Base-by-base conservation (phyloP, 176 grass and related monocot species). In the Rhynchospora breviuscula region DNA sequence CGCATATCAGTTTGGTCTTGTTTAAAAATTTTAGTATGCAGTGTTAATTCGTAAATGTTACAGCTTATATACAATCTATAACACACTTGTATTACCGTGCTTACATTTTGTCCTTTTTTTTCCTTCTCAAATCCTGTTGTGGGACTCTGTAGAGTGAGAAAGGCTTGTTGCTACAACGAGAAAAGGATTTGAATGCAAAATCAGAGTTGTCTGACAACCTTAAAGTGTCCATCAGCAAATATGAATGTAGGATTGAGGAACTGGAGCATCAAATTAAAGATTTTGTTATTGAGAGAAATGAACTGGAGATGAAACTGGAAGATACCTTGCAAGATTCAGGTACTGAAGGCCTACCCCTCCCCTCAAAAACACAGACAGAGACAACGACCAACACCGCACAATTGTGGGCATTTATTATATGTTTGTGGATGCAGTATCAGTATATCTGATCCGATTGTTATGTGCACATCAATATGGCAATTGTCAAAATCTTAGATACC, bases 281-380 rank as follows among this genome's bases (percentile, higher is more conserved):
- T 29, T 67, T 90, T 19, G 81, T 86, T 13, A 23, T 57, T 85
- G 92, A 98, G 78, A 94, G 84, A 87, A 94, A 98, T 88, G 89
- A 94, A 68, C 92, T 98, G 54, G 92, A 98, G 86, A 91, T 88
- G 83, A 94, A 91, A 87, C 82, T 91, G 79, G 95, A 98, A 85
- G 95, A 98, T 85, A 88, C 90, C 25, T 62, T 91, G 63, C 95
- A 98, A 86, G 95, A 98, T 91, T 94, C 92, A 93, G 95, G 95
- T 98, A 82, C 3, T 47, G 14, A 10, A 29, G 3, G 10, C 4
- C 8, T 8, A 14, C 19, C 45, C 78, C 81, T 83, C 3, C 44
- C 80, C 44, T 17, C n/a, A 59, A 59, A 40, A 40, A 40, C 35
- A 40, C 35, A 40, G 35, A 40, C 35, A 40, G 35, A 40, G 35